Evolutionary conservation across 2,329 filamentous ascomycete species (phyloP).

Genomic region (Cercospora sp.): DNA sequence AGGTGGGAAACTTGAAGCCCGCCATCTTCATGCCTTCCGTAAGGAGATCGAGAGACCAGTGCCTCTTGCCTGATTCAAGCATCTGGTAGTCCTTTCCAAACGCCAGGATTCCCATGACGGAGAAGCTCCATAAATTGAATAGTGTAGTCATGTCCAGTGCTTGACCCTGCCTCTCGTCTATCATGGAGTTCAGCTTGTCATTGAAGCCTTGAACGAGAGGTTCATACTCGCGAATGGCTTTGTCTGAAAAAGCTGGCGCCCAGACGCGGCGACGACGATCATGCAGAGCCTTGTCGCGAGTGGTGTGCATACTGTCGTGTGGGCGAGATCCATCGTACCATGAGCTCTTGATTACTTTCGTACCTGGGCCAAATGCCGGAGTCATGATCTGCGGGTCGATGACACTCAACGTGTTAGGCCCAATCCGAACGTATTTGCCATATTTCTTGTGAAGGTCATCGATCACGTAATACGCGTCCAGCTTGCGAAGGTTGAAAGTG

Average conservation of each 20-base stretch:
- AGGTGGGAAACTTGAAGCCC: constrained; percentile 34
- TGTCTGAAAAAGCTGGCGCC: constrained; percentile 46
- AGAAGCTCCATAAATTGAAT: constrained; percentile 48
- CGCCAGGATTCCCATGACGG: constrained; percentile 48
- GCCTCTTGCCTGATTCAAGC: constrained; percentile 38
- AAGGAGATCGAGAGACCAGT: constrained; percentile 43
- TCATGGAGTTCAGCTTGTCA: constrained; percentile 38
- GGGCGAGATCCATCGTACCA: constrained; percentile 46
- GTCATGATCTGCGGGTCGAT: constrained; percentile 41
- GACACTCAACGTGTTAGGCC: constrained; percentile 42
- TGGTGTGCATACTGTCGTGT: constrained; percentile 42
- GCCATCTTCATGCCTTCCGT: constrained; percentile 36
- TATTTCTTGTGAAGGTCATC: constrained; percentile 39
- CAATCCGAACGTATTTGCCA: constrained; percentile 41
- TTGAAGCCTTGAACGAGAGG: constrained; percentile 40
- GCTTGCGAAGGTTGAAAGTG: constrained; percentile 26
- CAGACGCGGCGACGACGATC: constrained; percentile 45
- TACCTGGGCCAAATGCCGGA: constrained; percentile 41
- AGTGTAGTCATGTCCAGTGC: constrained; percentile 44
- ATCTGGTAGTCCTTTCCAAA: constrained; percentile 48
- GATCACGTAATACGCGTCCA: constrained; percentile 35
- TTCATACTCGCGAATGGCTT: constrained; percentile 46
- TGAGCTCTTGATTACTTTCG: constrained; percentile 43
- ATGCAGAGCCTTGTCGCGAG: constrained; percentile 41
- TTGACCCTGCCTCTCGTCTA: constrained; percentile 31